Base-by-base conservation (phyloP, 495 filamentous ascomycete genomes). In the Xylaria curta region DNA sequence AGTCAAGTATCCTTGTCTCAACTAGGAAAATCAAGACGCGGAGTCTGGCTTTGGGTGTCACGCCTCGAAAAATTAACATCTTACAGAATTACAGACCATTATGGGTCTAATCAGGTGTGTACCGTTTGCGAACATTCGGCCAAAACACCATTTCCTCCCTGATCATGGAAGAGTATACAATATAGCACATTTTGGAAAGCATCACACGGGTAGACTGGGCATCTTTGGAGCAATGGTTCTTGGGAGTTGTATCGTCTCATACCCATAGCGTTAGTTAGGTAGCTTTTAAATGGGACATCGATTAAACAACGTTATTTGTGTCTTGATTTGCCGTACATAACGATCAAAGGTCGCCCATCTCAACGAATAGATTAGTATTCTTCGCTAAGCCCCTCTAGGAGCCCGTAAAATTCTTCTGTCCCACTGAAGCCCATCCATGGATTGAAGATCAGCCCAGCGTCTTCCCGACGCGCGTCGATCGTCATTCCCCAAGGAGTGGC, bases 391-490 rank as follows among this genome's bases (percentile, higher is more conserved):
- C 54, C 67, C 17, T 67, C 56, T 5, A 71, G 63, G 4, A 67
- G 38, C 15, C 75, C 73, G 40, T 72, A 75, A 66, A 76, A 71
- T n/a, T 78, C 74, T 33, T 78, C 76, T 0, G 74, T 74, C 31
- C 74, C 69, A 12, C 66, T 66, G 33, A 76, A 78, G 1, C 76
- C 76, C 76, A 78, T 78, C 76, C 76, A 78, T 1, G 76, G 76
- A 44, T 78, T 78, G 70, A 76, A 78, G 49, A 78, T 78, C 4
- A 78, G 67, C 6, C 76, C 74, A 15, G 76, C 76, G 49, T 74
- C 76, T 66, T 78, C 76, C 44, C 72, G 76, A 4, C 71, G 47
- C 5, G 76, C 76, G 31, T 78, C 76, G 3, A 76, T 49, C 24
- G 67, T 24, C 28, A 7, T 24, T 26, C 6, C 21, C 56, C 51